These are phyloP conservation scores for Salinomyces thailandicus DNA, from an alignment of 2,329 filamentous ascomycete genomes.

Conservation along the genomic window DNA sequence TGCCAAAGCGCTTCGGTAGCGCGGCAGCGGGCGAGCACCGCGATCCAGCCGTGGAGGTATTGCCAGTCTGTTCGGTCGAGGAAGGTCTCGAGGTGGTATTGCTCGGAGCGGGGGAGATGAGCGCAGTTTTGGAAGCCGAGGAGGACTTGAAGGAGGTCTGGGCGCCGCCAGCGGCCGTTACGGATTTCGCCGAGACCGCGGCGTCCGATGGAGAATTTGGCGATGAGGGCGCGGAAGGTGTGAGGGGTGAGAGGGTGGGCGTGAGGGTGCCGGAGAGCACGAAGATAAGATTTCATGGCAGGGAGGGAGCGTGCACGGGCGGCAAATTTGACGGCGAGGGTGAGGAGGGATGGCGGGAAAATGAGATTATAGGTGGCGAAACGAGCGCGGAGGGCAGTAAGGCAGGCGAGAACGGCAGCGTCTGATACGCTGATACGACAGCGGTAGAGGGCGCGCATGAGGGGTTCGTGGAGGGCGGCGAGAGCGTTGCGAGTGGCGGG, in stretches of 20 bases:
- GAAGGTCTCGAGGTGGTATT: conserved; percentile 25
- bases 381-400: conserved; percentile 20
- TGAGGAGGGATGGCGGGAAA: conserved; percentile 14
- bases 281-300: conserved; percentile 25
- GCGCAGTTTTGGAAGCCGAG: conserved; percentile 23
- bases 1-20: conserved; percentile 21
- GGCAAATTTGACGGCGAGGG: conserved; percentile 25
- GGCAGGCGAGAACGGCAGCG: conserved; percentile 15
- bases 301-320: conserved; percentile 21
- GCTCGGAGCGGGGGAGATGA: conserved; percentile 17
- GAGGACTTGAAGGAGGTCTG: conserved; percentile 27
- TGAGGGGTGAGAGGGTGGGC: conserved; percentile 15
- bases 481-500: conserved; percentile 13
- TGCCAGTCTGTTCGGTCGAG: conserved; percentile 23
- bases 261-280: conserved; percentile 9
- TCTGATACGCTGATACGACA: conserved; percentile 22
- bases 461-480: conserved; percentile 14
- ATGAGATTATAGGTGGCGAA: conserved; percentile 16
- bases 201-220: conserved; percentile 28
- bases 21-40: conserved; percentile 24
- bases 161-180: conserved; percentile 26
- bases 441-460: conserved; percentile 26
- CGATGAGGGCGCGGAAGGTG: conserved; percentile 25
- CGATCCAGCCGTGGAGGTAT: conserved; percentile 27
- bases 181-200: conserved; percentile 28